A percentile compares a stretch with the other conserved stretches of the same genome.
Conservation (phyloP, 257 asterid genomes). For the Linderniella brevidens region DNA sequence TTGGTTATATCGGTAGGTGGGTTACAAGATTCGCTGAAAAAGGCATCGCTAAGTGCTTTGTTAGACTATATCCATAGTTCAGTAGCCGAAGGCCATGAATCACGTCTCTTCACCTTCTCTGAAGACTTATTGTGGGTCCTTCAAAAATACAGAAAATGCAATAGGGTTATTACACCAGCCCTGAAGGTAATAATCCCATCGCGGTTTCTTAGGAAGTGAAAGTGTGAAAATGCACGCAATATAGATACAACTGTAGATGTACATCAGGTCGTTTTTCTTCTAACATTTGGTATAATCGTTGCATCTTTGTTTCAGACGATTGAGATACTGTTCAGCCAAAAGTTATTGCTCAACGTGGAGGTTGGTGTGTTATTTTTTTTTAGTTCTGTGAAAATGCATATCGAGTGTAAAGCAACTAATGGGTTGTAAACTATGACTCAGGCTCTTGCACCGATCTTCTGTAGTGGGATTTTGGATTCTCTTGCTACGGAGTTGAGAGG, state of each 20-base stretch:
- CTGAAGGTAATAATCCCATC: constrained; percentile 42
- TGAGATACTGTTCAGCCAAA: constrained; percentile 82
- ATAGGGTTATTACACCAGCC: constrained; percentile 68
- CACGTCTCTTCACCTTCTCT: constrained; percentile 36
- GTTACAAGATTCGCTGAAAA: constrained; percentile 72
- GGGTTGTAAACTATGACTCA: constrained; percentile 15
- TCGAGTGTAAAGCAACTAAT: background rate
- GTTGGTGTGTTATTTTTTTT: constrained; percentile 31
- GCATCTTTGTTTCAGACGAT: constrained; percentile 52
- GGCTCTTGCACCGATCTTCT: constrained; percentile 54
- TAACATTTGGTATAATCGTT: constrained; percentile 8
- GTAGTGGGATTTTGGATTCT: constrained; percentile 53
- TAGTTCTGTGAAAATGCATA: constrained; percentile 4
- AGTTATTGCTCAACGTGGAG: constrained; percentile 63
- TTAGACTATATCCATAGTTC: constrained; percentile 44
- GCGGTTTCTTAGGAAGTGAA: too few species aligned
- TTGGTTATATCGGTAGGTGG: constrained; percentile 86
- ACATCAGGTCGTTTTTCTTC: background rate
- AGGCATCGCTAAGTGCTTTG: constrained; percentile 66
- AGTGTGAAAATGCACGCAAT: constrained; percentile 1
- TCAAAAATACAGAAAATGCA: constrained; percentile 47
- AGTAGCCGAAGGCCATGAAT: constrained; percentile 23
- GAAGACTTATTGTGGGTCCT: constrained; percentile 78
- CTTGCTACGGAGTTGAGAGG: constrained; percentile 59
- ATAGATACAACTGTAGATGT: background rate